These are phyloP conservation scores for Camellia granthamiana DNA, from an alignment of 148 eudicot genomes.

Conservation along the genomic window DNA sequence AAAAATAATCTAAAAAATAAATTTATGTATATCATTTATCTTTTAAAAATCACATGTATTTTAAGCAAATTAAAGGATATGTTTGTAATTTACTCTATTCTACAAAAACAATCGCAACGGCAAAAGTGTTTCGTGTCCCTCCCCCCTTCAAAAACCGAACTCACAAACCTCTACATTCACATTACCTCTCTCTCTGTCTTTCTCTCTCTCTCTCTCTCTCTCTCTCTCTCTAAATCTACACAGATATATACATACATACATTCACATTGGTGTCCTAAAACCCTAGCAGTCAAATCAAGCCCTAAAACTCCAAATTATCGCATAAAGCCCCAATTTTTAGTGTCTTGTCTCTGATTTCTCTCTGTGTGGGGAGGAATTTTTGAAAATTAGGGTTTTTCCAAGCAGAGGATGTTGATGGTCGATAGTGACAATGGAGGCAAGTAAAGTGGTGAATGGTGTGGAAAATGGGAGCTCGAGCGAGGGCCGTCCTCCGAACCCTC, in stretches of 20 bases:
- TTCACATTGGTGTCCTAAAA: background rate
- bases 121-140: too few species aligned
- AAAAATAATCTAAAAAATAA: too few species aligned
- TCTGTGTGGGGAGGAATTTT: background rate
- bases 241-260: background rate
- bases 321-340: background rate
- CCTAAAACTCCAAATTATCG: background rate
- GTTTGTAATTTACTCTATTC: too few species aligned
- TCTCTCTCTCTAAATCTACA: background rate
- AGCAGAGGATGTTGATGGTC: constrained; percentile 37
- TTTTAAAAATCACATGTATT: too few species aligned
- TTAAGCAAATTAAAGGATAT: too few species aligned
- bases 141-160: too few species aligned
- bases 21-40: too few species aligned
- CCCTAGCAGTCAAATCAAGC: background rate
- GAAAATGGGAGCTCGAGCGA: constrained; percentile 49
- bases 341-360: background rate
- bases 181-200: too few species aligned
- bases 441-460: constrained; percentile 32
- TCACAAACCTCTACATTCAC: too few species aligned
- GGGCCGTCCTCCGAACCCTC: constrained; percentile 63
- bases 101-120: too few species aligned
- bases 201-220: too few species aligned
- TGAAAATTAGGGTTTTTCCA: background rate
- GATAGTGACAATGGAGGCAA: constrained; percentile 52